Evolutionary conservation across 1,139 yeast genomes (phyloP), one percentile per base, ranked within the genome.

Genomic region (Sugiyamaella xylanicola): DNA sequence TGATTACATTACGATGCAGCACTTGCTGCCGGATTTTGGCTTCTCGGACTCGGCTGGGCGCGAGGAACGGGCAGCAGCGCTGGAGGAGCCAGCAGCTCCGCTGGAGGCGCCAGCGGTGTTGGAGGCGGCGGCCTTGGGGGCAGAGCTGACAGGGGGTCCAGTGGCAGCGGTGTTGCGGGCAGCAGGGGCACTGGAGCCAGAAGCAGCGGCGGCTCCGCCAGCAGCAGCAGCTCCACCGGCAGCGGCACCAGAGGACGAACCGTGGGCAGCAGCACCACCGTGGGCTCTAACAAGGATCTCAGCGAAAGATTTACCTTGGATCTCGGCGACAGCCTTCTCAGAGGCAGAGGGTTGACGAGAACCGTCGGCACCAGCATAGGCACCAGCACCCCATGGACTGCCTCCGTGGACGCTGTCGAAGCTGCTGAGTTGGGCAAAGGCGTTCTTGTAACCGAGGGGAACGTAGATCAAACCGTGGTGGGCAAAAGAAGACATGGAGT

Each of bases 301-400:
- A 70, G 76, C 81, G 74, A 85, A 85, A 57, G 76, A 70, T 65
- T 77, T 74, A 70, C 91, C 92, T 75, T 86, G 92, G 60, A 73
- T 75, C 53, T 66, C 63, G 51, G 88, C 90, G 59, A 85, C 67
- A 66, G 81, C 78, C 69, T 78, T 72, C 74, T 86, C 92, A 56
- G 83, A 74, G 44, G 75, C 80, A 54, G 80, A 67, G 41, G 88
- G 85, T 61, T 74, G 72, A 74, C 91, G 82, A 20, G 86, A 79
- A 60, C 91, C 91, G 67, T 83, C 89, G 44, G 78, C 75, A 60
- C 82, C 86, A 41, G 90, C 87, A 63, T 78, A 74, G 45, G 85
- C 74, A 64, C 87, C 87, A 47, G 88, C 84, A 77, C 68, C 92
- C 86, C 88, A 86, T 52, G 92, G 81, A 45, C 88, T 82, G 58